A percentile compares a stretch with the other conserved stretches of the same genome.
Conservation (phyloP, 208 protist genomes). For the Lotmaria passim region DNA sequence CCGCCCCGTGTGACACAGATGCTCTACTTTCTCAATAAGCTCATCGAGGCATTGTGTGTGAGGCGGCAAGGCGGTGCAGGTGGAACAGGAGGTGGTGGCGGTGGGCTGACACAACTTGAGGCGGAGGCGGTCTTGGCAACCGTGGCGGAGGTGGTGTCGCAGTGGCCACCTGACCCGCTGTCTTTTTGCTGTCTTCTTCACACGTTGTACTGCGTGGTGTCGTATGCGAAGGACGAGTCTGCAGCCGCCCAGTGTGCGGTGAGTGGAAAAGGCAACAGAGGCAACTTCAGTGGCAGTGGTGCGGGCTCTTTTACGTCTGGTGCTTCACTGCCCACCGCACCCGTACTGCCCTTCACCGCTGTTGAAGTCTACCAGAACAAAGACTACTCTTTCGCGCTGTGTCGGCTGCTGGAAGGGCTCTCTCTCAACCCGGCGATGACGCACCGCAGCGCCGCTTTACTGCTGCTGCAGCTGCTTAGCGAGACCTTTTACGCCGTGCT, state of each 20-base stretch:
- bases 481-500: conserved; percentile 32
- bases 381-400: conserved; percentile 38
- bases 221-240: conserved; percentile 28
- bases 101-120: conserved; percentile 8
- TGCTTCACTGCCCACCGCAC: not conserved
- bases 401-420: conserved; percentile 43
- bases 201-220: conserved; percentile 30
- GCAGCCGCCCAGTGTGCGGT: too few species aligned
- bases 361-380: conserved; percentile 29
- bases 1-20: conserved; percentile 8
- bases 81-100: not conserved
- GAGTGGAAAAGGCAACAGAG: not conserved
- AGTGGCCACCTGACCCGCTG: conserved; percentile 23
- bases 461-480: conserved; percentile 26
- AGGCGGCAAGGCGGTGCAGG: conserved; percentile 1
- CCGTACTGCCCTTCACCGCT: not conserved
- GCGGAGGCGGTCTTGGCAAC: conserved; percentile 15
- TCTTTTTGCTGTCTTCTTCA: conserved; percentile 29
- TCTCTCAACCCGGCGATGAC: not conserved
- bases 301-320: not conserved
- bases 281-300: not conserved
- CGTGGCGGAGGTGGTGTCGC: conserved; percentile 18
- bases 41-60: conserved; percentile 19
- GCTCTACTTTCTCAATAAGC: conserved; percentile 25
- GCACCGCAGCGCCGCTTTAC: conserved; percentile 20